A percentile compares a stretch with the other conserved stretches of the same genome.
Evolutionary conservation across 2,329 filamentous ascomycete species (phyloP).

Genomic region (Lecanicillium sp.): DNA sequence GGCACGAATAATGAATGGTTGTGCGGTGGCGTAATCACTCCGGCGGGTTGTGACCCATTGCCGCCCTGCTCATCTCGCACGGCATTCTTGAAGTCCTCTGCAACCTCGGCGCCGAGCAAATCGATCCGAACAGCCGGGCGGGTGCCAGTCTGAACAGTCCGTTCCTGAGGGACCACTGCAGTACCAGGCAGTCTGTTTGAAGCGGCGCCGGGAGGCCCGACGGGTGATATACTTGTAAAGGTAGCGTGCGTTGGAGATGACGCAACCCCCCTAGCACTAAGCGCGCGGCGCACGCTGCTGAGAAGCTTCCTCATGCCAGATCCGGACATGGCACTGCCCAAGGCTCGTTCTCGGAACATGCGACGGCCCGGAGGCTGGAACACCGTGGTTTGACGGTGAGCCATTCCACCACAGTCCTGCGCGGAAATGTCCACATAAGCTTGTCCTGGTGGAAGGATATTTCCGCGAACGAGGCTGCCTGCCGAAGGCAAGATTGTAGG

Average conservation of each 20-base stretch:
- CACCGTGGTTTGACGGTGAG: conserved; percentile 45
- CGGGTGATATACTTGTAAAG: conserved; percentile 38
- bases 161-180: conserved; percentile 50
- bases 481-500: conserved; percentile 59
- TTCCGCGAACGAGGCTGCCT: conserved; percentile 80
- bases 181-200: conserved; percentile 52
- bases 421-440: conserved; percentile 65
- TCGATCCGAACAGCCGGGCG: conserved; percentile 64
- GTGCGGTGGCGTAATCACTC: conserved; percentile 12
- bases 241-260: conserved; percentile 36
- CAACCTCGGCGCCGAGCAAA: conserved; percentile 67
- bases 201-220: conserved; percentile 43
- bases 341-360: conserved; percentile 38
- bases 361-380: conserved; percentile 30
- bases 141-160: conserved; percentile 31
- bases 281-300: conserved; percentile 72
- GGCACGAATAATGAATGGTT: conserved; percentile 14
- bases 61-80: conserved; percentile 54
- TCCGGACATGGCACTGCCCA: conserved; percentile 53
- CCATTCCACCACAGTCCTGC: conserved; percentile 35
- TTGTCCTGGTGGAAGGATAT: conserved; percentile 72
- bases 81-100: conserved; percentile 70
- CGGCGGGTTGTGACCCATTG: conserved; percentile 22
- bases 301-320: conserved; percentile 81
- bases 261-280: conserved; percentile 53